Percentiles rank a stretch among this genome's conserved stretches.
Conservation (phyloP, 1,139 yeast species). For the Hemisphaericaspora subhashii region DNA sequence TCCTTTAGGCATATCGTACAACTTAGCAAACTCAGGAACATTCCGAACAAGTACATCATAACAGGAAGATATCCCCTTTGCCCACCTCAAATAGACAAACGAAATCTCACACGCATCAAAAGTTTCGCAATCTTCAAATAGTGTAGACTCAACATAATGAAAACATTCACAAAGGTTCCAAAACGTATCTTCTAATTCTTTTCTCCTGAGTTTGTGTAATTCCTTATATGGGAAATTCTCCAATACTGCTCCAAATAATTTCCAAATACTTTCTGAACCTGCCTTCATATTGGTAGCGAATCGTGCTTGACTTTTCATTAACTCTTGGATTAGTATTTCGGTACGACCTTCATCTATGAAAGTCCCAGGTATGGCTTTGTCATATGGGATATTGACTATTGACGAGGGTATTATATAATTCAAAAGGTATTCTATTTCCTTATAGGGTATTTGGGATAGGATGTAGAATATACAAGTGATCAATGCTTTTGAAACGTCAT, state of each 20-base stretch:
- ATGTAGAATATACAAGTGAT: not conserved
- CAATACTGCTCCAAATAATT: not conserved
- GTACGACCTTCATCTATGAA: not conserved
- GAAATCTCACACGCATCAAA: not conserved
- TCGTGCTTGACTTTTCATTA: not conserved
- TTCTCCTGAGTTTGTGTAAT: not conserved
- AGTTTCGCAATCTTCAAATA: constrained; percentile 2
- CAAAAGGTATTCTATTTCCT: not conserved
- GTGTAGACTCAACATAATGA: not conserved
- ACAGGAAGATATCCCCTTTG: not conserved
- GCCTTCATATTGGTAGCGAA: not conserved
- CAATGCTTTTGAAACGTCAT: not conserved
- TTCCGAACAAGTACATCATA: not conserved
- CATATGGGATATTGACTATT: not conserved
- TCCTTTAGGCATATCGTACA: not conserved
- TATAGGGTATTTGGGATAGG: not conserved
- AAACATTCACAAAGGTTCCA: constrained; percentile 1
- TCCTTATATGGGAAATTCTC: constrained; percentile 1
- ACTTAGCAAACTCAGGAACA: not conserved
- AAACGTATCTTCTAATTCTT: not conserved
- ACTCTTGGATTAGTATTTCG: not conserved
- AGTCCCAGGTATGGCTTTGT: not conserved
- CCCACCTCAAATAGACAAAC: not conserved
- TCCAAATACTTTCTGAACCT: constrained; percentile 1
- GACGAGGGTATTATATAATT: not conserved